A percentile compares a stretch with the other conserved stretches of the same genome.
phyloP scores from a whole-genome alignment of 2,329 filamentous ascomycete genomes.

The Arthroderma uncinatum region DNA sequence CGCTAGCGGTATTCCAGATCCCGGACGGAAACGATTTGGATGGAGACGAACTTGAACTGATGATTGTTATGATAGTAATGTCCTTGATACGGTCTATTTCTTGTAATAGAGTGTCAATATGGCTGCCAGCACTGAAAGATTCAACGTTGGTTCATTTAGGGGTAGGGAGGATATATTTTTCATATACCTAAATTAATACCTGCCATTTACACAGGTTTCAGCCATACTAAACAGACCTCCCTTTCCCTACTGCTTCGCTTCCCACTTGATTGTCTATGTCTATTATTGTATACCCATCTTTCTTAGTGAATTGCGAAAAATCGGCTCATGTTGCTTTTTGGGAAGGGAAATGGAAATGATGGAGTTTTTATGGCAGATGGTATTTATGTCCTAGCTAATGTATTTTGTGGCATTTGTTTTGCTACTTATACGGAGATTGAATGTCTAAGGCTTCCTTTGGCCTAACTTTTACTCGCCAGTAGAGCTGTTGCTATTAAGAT shows the following conservation, averaged over 20 bases:
- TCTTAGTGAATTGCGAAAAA: not conserved
- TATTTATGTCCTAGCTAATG: too few relatives aligned
- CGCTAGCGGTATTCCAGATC: constrained; percentile 23
- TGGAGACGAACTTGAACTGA: constrained; percentile 29
- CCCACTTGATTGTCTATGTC: not conserved
- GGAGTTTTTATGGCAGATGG: too few relatives aligned
- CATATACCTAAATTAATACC: constrained; percentile 1
- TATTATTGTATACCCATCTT: not conserved
- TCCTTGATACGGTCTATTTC: constrained; percentile 2
- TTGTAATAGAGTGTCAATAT: constrained; percentile 4
- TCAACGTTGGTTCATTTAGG: constrained; percentile 1
- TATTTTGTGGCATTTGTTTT: too few relatives aligned
- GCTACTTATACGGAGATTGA: too few relatives aligned
- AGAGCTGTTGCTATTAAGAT: too few relatives aligned
- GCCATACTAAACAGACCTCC: not conserved
- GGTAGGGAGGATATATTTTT: not conserved
- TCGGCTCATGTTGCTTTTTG: not conserved
- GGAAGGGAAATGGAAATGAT: not conserved
- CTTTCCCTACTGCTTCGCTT: not conserved
- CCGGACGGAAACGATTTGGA: constrained; percentile 34
- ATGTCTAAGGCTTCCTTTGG: too few relatives aligned
- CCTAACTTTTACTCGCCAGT: too few relatives aligned
- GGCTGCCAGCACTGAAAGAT: not conserved
- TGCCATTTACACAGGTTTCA: not conserved
- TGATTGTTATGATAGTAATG: constrained; percentile 14